phyloP scores from a whole-genome alignment of 2,329 filamentous ascomycete species.

The Phoma sp. region DNA sequence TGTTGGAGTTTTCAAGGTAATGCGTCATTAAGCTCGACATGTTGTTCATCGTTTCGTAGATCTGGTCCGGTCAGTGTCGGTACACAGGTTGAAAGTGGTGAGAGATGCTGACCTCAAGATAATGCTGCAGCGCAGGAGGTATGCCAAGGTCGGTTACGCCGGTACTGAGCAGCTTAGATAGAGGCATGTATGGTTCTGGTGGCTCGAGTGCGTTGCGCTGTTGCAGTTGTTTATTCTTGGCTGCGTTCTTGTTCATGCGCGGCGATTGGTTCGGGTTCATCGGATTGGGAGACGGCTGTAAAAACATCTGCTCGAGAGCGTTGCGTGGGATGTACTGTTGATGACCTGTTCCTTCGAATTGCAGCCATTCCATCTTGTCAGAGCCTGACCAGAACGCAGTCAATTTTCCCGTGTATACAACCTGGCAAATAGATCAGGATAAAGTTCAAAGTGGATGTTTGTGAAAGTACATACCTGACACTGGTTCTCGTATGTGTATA shows the following conservation, averaged over 20 bases:
- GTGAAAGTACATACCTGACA: constrained; percentile 70
- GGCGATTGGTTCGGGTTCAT: constrained; percentile 64
- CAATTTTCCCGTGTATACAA: constrained; percentile 79
- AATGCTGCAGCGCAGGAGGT: constrained; percentile 63
- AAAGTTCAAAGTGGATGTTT: not conserved
- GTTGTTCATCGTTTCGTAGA: constrained; percentile 70
- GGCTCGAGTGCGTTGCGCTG: constrained; percentile 34
- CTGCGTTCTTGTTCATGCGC: constrained; percentile 62
- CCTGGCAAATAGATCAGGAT: constrained; percentile 55
- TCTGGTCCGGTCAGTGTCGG: constrained; percentile 51
- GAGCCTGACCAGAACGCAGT: constrained; percentile 79
- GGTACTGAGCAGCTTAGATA: constrained; percentile 55
- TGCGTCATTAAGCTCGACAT: constrained; percentile 69
- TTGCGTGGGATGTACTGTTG: constrained; percentile 84
- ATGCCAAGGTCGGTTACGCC: constrained; percentile 62
- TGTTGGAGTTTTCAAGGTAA: constrained; percentile 60
- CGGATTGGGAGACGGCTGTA: constrained; percentile 55
- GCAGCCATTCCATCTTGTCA: constrained; percentile 83
- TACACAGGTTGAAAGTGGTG: constrained; percentile 18
- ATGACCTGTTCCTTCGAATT: constrained; percentile 78
- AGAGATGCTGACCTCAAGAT: constrained; percentile 64
- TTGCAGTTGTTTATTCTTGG: constrained; percentile 57
- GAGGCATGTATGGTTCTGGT: constrained; percentile 51
- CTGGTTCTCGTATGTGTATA: constrained; percentile 87
- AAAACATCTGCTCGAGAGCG: constrained; percentile 57